phyloP scores from a whole-genome alignment of 108 stramenopile species.

The Heterococcus sp. region DNA sequence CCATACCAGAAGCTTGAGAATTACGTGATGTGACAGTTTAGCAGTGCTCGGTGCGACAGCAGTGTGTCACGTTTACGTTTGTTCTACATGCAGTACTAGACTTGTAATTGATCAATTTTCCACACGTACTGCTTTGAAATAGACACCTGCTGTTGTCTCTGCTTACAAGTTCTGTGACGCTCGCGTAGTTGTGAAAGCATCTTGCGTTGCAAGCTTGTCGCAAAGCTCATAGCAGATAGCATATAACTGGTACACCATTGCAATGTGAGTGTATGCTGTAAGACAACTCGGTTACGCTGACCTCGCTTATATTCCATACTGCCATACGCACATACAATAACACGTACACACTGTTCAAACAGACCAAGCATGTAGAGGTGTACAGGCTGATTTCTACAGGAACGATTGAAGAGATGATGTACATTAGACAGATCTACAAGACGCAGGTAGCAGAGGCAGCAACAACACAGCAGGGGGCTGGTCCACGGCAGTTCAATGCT shows the following conservation, averaged over 20 bases:
- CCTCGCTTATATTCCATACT: neutral
- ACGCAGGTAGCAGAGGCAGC: constrained; percentile 70
- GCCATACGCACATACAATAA: too few relatives aligned
- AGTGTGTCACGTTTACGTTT: neutral
- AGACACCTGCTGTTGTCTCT: too few relatives aligned
- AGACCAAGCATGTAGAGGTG: constrained; percentile 13
- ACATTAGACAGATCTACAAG: constrained; percentile 68
- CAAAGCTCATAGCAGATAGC: neutral
- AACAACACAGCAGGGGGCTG: too few relatives aligned
- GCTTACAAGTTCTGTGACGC: too few relatives aligned
- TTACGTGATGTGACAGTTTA: neutral
- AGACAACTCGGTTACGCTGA: neutral
- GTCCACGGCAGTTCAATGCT: too few relatives aligned
- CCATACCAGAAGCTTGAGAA: too few relatives aligned
- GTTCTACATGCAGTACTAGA: neutral
- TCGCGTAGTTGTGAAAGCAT: too few relatives aligned
- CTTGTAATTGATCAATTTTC: neutral
- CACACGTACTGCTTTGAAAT: neutral
- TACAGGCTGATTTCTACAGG: constrained; percentile 35
- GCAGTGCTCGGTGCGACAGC: neutral
- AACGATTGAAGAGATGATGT: constrained; percentile 42
- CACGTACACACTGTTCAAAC: neutral
- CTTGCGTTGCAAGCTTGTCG: neutral
- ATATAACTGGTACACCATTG: neutral
- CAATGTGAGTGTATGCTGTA: neutral